Evolutionary conservation across 208 protist species (phyloP).

Genomic region (Acanthamoeba sp.): DNA sequence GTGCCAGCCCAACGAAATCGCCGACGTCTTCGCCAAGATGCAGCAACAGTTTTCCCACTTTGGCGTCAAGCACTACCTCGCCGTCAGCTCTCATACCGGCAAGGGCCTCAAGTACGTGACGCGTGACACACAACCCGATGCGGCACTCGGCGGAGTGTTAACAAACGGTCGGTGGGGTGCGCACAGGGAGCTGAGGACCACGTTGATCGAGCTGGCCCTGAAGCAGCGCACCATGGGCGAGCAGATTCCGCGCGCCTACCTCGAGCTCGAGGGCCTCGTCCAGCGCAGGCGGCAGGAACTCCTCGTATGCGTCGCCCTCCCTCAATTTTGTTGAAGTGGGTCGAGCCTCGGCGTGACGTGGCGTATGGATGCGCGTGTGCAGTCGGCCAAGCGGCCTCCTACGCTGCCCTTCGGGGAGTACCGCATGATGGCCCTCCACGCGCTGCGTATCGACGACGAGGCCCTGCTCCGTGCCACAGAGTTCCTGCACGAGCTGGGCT

Average conservation of each 20-base stretch:
- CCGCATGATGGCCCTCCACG: not conserved
- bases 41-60: constrained; percentile 65
- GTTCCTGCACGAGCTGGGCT: constrained; percentile 69
- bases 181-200: constrained; percentile 11
- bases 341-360: too few relatives aligned
- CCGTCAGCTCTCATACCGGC: constrained; percentile 35
- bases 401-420: constrained; percentile 17
- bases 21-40: constrained; percentile 55
- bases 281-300: not conserved
- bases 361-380: too few relatives aligned
- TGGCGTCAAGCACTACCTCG: constrained; percentile 63
- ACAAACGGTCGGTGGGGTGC: not conserved
- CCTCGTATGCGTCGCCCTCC: not conserved
- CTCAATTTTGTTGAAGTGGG: not conserved
- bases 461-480: constrained; percentile 31
- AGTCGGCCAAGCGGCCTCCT: not conserved
- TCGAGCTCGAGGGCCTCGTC: constrained; percentile 54
- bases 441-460: constrained; percentile 9
- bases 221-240: constrained; percentile 73
- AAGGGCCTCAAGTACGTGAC: constrained; percentile 49
- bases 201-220: constrained; percentile 52
- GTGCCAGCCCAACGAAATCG: not conserved
- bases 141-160: too few relatives aligned
- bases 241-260: constrained; percentile 52
- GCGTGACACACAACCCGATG: too few relatives aligned